Evolutionary conservation across 805 yeast genomes (phyloP), one percentile per base, ranked within the genome.

Genomic region (Hanseniaspora pseudoguilliermondii): DNA sequence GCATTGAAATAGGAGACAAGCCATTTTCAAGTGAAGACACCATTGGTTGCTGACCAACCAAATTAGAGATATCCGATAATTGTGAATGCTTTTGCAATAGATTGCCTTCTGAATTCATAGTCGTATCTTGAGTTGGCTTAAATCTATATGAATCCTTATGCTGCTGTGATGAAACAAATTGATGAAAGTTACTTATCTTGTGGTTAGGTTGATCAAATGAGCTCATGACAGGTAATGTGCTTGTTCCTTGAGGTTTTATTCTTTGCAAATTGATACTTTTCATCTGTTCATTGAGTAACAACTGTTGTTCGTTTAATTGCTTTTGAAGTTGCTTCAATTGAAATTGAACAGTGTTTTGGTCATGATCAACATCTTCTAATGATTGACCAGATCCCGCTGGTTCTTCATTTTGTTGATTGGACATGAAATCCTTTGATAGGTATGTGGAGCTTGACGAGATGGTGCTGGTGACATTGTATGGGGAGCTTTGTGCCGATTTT

Each of bases 321-420:
- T 39, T 46, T 23, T 52, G 55, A 34, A 52, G 41, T 18, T 40
- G 46, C n/a, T 41, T 46, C 9, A 52, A 29, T 44, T 52, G 40
- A 11, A 34, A 39, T 39, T 52, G 55, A 18, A 52, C 55, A 20
- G 20, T 13, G 18, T 46, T 38, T 20, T 18, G 16, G 44, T 36
- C 20, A 15, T 40, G 43, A 20, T 40, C 25, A 21, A 4, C 16
- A 20, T 20, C 20, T 9, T 21, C 27, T 9, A 40, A 27, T 35
- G 44, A n/a, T 25, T 43, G 36, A 42, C 32, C 49, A 52, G 49
- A 35, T n/a, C 49, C 55, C 2, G 49, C 55, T 51, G 55, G n/a
- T 23, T 13, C 18, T 15, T 50, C 47, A 32, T 32, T 32, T 50
- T 40, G 23, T 35, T 34, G 50, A 13, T 15, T 34, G 15, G 35